Percentiles rank a stretch among this genome's conserved stretches.
Evolutionary conservation across 768 basidiomycete species (phyloP).

Genomic region (Mycena vitilis): DNA sequence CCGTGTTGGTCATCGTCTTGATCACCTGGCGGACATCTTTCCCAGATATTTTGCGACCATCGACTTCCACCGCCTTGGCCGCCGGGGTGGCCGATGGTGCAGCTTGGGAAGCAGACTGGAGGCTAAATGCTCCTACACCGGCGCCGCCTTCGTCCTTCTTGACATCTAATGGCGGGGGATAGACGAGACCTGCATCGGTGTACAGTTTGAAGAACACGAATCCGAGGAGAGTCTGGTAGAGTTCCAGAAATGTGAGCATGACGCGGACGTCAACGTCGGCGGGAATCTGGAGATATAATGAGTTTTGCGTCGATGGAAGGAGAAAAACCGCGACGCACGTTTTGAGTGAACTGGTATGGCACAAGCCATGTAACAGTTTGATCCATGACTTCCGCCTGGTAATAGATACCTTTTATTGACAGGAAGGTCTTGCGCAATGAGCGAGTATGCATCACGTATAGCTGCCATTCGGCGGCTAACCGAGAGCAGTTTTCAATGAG

Average conservation of each 20-base stretch:
- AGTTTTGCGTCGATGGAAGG: constrained; percentile 8
- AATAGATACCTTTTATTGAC: constrained; percentile 98
- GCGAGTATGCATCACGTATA: constrained; percentile 91
- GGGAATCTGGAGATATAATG: constrained; percentile 72
- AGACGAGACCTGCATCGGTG: constrained; percentile 90
- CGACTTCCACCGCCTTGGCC: constrained; percentile 60
- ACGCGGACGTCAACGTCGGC: constrained; percentile 97
- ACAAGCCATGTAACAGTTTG: constrained; percentile 96
- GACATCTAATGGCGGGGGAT: constrained; percentile 92
- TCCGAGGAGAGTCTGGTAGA: constrained; percentile 95
- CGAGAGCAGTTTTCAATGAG: constrained; percentile 92
- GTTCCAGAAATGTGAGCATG: constrained; percentile 96
- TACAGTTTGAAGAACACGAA: constrained; percentile 99
- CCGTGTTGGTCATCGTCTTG: constrained; percentile 57
- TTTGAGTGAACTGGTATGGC: constrained; percentile 97
- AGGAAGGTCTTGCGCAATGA: constrained; percentile 92
- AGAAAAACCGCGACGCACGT: constrained; percentile 58
- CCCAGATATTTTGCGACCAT: constrained; percentile 58
- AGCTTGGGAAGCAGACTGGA: constrained; percentile 62
- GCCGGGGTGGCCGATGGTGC: constrained; percentile 53
- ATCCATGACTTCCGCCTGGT: constrained; percentile 95
- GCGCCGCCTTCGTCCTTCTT: constrained; percentile 87
- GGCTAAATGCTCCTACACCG: constrained; percentile 87
- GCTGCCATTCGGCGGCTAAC: constrained; percentile 94
- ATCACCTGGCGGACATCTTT: constrained; percentile 73